Percentiles rank a stretch among this genome's conserved stretches.
Conservation (phyloP, 352 stramenopile species). For the Globisporangium ultimum region DNA sequence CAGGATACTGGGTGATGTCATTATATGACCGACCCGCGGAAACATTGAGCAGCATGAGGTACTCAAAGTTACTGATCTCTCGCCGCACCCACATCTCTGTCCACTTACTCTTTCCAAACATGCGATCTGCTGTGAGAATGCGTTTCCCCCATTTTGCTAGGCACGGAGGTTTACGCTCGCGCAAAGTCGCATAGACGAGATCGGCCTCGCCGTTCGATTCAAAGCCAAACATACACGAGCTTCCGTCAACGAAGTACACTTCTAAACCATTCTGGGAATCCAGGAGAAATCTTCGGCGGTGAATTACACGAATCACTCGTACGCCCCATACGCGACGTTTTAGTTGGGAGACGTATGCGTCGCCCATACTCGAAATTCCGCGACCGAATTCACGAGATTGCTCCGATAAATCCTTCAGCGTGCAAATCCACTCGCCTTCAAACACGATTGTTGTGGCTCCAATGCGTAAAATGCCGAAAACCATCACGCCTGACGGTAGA, state of each 20-base stretch:
- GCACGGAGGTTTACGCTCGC: slow-evolving; percentile 79
- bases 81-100: slow-evolving; percentile 85
- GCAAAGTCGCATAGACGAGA: slow-evolving; percentile 73
- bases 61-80: slow-evolving; percentile 94
- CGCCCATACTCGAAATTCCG: slow-evolving; percentile 27
- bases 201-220: slow-evolving; percentile 64
- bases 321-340: slow-evolving; percentile 76
- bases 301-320: slow-evolving; percentile 76
- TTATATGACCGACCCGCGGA: slow-evolving; percentile 96
- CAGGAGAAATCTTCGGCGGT: slow-evolving; percentile 71
- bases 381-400: slow-evolving; percentile 4
- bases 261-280: slow-evolving; percentile 72
- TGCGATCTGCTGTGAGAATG: slow-evolving; percentile 59
- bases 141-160: slow-evolving; percentile 76
- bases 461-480: slow-evolving; percentile 73
- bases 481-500: slow-evolving; percentile 63
- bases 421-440: slow-evolving; percentile 73
- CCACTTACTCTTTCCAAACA: slow-evolving; percentile 83
- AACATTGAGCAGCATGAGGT: slow-evolving; percentile 95
- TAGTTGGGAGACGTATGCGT: slow-evolving; percentile 64
- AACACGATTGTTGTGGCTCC: slow-evolving; percentile 74
- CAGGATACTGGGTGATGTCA: slow-evolving; percentile 97
- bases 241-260: slow-evolving; percentile 85
- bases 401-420: slow-evolving; percentile 57
- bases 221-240: slow-evolving; percentile 73